Percentiles rank a stretch among this genome's conserved stretches.
Evolutionary conservation across 2,329 filamentous ascomycete genomes (phyloP).

Genomic region (Plenodomus biglobosus): DNA sequence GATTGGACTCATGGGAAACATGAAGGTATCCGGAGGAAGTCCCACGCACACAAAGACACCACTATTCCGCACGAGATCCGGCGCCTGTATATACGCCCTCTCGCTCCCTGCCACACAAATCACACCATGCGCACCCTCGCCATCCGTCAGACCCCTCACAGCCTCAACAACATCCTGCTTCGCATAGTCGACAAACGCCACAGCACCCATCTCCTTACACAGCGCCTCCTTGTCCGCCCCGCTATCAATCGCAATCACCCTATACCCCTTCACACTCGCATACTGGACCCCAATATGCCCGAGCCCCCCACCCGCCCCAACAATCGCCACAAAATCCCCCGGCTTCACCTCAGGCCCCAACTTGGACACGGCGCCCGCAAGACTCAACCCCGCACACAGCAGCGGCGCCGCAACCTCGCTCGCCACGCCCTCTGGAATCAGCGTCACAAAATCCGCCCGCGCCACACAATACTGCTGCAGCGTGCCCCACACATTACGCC

Average conservation of each 20-base stretch:
- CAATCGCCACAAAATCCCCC: conserved; percentile 77
- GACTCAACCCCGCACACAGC: conserved; percentile 48
- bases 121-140: conserved; percentile 50
- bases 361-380: conserved; percentile 84
- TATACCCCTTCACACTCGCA: conserved; percentile 78
- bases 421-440: conserved; percentile 41
- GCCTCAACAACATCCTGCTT: conserved; percentile 50
- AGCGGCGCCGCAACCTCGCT: conserved; percentile 43
- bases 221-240: conserved; percentile 77
- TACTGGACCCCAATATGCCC: conserved; percentile 81
- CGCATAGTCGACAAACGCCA: conserved; percentile 76
- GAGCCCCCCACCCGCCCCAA: conserved; percentile 81
- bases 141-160: conserved; percentile 46
- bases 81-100: conserved; percentile 49
- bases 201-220: conserved; percentile 69
- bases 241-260: conserved; percentile 78
- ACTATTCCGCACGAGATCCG: conserved; percentile 48
- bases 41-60: conserved; percentile 54
- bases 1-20: conserved; percentile 51
- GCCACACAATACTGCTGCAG: conserved; percentile 42
- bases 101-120: conserved; percentile 53
- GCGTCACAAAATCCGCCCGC: conserved; percentile 35
- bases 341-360: conserved; percentile 71
- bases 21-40: conserved; percentile 48
- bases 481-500: conserved; percentile 42